Evolutionary conservation across 2,329 filamentous ascomycete genomes (phyloP), one percentile per base, ranked within the genome.

Genomic region (Talaromyces piceae): DNA sequence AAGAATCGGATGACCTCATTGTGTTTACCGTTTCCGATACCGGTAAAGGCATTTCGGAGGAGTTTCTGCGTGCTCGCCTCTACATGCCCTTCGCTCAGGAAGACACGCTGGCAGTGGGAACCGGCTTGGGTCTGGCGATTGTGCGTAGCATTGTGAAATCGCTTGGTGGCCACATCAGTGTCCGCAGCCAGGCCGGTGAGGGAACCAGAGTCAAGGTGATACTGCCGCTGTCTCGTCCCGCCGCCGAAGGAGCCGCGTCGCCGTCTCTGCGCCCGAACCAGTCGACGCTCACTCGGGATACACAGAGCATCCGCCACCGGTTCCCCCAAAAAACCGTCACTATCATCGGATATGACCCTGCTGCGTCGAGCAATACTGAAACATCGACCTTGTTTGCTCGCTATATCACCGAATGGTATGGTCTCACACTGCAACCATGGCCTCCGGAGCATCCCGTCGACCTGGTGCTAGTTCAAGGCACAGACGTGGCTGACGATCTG

Each of bases 31-130:
- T 88, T 1, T 70, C 73, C 0, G 84, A 88, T 57, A 83, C 84
- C 0, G 85, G 84, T 1, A 76, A 75, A 41, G 85, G 84, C 1
- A 88, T 88, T 28, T 77, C 77, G 0, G 71, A 78, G 5, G 79
- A 84, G 8, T 88, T 81, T 56, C 66, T 86, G 9, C 72, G 77
- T 18, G 76, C 79, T 7, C 74, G 76, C 12, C 64, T 87, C 0
- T 88, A 83, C 59, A 79, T 76, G 0, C 80, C 70, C 1, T 73
- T 73, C 50, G 65, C 69, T 0, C 84, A 88, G 55, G 84, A 87
- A 58, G 76, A 86, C 45, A 66, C 71, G 0, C 63, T 87, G 1
- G 72, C 77, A 0, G 75, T 67, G 3, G 70, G 70, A 5, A 71
- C 70, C 0, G 70, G 70, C 0, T 69, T 88, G 0, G 84, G 85